phyloP scores from a whole-genome alignment of 2,329 filamentous ascomycete genomes.

The Pseudogymnoascus sp. region DNA sequence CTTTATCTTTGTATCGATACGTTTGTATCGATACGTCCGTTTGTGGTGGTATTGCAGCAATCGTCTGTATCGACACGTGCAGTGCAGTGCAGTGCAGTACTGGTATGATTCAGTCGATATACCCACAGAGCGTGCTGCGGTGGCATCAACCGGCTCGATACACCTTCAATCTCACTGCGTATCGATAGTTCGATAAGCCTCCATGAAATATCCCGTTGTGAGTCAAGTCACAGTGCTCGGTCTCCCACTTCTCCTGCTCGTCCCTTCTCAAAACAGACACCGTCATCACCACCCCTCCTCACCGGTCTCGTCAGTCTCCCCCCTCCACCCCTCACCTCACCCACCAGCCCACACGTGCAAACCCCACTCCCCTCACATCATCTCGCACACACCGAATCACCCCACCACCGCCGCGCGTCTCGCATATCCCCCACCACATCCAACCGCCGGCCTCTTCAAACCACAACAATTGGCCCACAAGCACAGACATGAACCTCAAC shows the following conservation, averaged over 20 bases:
- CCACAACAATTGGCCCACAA: not conserved
- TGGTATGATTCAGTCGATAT: not conserved
- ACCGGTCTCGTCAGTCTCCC: not conserved
- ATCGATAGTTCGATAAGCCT: not conserved
- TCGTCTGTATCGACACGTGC: not conserved
- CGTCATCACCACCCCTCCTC: not conserved
- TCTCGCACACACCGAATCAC: slow-evolving; percentile 6
- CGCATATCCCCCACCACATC: not conserved
- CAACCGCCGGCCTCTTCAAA: not conserved
- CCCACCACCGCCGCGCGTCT: slow-evolving; percentile 3
- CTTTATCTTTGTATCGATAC: not conserved
- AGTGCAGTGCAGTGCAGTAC: too few species aligned
- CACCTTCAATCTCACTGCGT: not conserved
- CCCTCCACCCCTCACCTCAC: not conserved
- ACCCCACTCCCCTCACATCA: slow-evolving; percentile 3
- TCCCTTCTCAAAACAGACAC: not conserved
- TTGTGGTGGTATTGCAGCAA: not conserved
- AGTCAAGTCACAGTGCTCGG: not conserved
- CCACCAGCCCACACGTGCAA: slow-evolving; percentile 4
- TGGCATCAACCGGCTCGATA: not conserved
- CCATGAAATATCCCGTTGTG: not conserved
- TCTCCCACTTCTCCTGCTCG: not conserved
- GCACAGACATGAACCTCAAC: not conserved
- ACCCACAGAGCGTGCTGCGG: not conserved
- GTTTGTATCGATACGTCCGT: not conserved